phyloP scores from a whole-genome alignment of 495 filamentous ascomycete genomes.

The Bathelium albidoporum region DNA sequence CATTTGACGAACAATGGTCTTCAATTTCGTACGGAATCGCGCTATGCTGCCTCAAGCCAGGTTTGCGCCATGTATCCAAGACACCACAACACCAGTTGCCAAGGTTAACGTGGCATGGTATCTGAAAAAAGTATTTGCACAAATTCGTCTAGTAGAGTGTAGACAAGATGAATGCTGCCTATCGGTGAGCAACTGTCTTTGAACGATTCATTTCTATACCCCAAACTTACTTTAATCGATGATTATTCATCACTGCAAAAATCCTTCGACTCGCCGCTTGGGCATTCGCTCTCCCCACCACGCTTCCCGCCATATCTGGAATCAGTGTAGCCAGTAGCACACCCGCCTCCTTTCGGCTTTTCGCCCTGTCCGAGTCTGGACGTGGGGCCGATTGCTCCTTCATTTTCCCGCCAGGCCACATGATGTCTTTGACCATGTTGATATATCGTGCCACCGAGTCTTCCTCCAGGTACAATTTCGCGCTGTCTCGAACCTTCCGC shows the following conservation, averaged over 20 bases:
- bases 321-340: conserved; percentile 34
- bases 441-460: conserved; percentile 70
- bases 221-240: conserved; percentile 30
- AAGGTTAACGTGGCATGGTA: not conserved
- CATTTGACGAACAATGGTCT: not conserved
- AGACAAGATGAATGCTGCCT: conserved; percentile 29
- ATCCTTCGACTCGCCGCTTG: conserved; percentile 29
- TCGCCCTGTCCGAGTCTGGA: conserved; percentile 40
- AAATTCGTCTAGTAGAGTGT: conserved; percentile 32
- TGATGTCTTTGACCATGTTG: conserved; percentile 51
- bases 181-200: conserved; percentile 2
- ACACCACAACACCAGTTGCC: not conserved
- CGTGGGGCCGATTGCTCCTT: conserved; percentile 26
- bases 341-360: conserved; percentile 39
- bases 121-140: conserved; percentile 29
- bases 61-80: not conserved
- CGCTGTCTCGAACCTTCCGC: conserved; percentile 78
- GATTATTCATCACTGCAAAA: conserved; percentile 32
- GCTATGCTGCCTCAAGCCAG: not conserved
- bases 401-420: conserved; percentile 69
- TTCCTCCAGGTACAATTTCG: conserved; percentile 58
- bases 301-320: conserved; percentile 40
- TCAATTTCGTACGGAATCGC: not conserved
- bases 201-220: not conserved
- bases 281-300: conserved; percentile 34